Evolutionary conservation across 306 rosid genomes (phyloP), one percentile per base, ranked within the genome.

Genomic region (Lithocarpus polystachyus): DNA sequence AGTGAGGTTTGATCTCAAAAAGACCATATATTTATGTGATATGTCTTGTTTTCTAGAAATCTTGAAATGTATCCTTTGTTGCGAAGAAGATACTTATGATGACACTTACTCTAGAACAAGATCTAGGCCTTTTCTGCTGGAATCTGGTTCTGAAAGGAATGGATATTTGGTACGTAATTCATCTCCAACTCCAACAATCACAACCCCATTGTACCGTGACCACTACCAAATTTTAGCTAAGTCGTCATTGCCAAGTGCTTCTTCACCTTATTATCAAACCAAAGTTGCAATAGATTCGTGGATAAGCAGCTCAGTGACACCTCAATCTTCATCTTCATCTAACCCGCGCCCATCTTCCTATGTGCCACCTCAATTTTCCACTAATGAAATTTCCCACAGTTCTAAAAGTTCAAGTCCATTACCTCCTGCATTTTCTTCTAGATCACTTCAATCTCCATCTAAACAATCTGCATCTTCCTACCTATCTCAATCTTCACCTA

Each of bases 11-110:
- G 53, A 45, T 45, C 15, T 45, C 53, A 12, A 45, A 45, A 45
- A 12, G 4, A 11, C 53, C 10, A 37, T 37, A 37, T 37, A 37
- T 37, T 37, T 37, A 45, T 12, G 53, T 9, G 53, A 11, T 0
- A 45, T 45, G 53, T 12, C 53, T 48, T 45, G 53, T 45, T 12
- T 45, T 45, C 53, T 45, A 0, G 53, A 45, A 45, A 45, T 45
- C 53, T 45, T 48, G 53, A 48, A 64, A 48, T 59, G 73, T 13
- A 65, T 85, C 40, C 73, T 82, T n/a, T 71, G 81, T 23, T 65
- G 83, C 55, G 43, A 20, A 4, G 71, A 75, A 19, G 77, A 48
- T 48, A 12, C 17, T 48, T 48, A 48, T 48, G 53, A 48, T 10
- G 15, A 48, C 53, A 48, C 11, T 5, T 18, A 15, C 73, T 7